phyloP scores from a whole-genome alignment of 306 rosid genomes.

The Cercis canadensis region DNA sequence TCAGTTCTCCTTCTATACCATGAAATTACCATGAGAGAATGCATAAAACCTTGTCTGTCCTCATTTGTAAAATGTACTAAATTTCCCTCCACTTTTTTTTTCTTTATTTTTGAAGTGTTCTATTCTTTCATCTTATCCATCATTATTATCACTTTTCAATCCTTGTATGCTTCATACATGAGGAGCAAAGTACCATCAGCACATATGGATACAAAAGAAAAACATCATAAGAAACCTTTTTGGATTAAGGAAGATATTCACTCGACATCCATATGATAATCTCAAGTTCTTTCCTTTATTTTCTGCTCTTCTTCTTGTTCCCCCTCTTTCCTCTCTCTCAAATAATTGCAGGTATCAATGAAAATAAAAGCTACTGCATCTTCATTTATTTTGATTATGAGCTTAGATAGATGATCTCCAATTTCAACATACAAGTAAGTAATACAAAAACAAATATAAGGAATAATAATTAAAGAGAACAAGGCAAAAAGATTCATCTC shows the following conservation, averaged over 20 bases:
- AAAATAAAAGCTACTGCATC: no score
- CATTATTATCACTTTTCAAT: neutral
- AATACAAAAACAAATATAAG: constrained; percentile 14
- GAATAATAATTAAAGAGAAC: constrained; percentile 25
- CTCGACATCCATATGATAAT: neutral
- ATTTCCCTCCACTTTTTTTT: neutral
- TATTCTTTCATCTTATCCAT: constrained; percentile 20
- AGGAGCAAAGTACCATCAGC: constrained; percentile 20
- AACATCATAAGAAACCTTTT: neutral
- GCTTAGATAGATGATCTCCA: constrained; percentile 28
- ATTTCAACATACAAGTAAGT: constrained; percentile 18
- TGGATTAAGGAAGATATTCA: constrained; percentile 11
- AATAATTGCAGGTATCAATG: no score
- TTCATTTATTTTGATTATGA: neutral
- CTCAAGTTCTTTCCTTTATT: constrained; percentile 4
- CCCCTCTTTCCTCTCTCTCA: no score
- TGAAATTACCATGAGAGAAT: neutral
- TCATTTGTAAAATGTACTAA: neutral
- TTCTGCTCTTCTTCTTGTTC: neutral
- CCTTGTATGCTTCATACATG: constrained; percentile 1
- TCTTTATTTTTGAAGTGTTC: neutral
- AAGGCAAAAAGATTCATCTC: constrained; percentile 3
- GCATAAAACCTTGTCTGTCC: neutral
- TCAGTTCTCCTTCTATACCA: no score
- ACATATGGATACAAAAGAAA: no score